These are phyloP conservation scores for Kazachstania kunashirensis DNA, from an alignment of 805 yeast genomes.

Conservation along the genomic window DNA sequence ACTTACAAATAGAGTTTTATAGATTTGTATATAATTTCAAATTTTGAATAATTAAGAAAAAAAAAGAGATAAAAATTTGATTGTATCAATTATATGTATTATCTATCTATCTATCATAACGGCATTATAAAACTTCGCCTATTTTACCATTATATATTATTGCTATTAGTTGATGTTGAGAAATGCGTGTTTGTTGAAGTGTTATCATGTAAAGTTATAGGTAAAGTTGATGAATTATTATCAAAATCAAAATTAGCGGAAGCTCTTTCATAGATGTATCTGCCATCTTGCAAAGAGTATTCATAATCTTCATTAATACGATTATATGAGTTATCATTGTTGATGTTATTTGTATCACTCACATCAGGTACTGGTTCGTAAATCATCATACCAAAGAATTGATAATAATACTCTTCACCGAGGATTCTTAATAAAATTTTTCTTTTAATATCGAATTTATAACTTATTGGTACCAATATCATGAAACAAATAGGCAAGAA, in stretches of 20 bases:
- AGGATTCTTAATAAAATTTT: slow-evolving; percentile 21
- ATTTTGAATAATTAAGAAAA: too few relatives aligned
- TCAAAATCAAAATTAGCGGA: slow-evolving; percentile 16
- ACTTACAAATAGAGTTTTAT: too few relatives aligned
- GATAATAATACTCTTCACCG: slow-evolving; percentile 29
- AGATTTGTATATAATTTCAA: too few relatives aligned
- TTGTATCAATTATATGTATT: too few relatives aligned
- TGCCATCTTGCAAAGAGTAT: slow-evolving; percentile 29
- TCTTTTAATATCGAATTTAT: slow-evolving; percentile 24
- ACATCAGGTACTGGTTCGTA: slow-evolving; percentile 17
- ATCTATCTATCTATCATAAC: too few relatives aligned
- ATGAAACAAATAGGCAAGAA: slow-evolving; percentile 24
- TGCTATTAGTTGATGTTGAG: not conserved
- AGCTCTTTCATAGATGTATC: slow-evolving; percentile 26
- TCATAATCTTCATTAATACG: slow-evolving; percentile 36
- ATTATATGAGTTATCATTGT: slow-evolving; percentile 3
- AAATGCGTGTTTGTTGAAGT: not conserved
- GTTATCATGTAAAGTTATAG: slow-evolving; percentile 1
- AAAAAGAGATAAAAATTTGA: too few relatives aligned
- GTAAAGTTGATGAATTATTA: not conserved
- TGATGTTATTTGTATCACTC: not conserved
- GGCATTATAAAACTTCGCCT: too few relatives aligned
- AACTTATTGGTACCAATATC: slow-evolving; percentile 17
- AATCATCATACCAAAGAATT: slow-evolving; percentile 27
- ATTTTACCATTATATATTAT: too few relatives aligned